A percentile compares a stretch with the other conserved stretches of the same genome.
phyloP scores from a whole-genome alignment of 2,329 filamentous ascomycete genomes.

The Fusarium veterinarium region DNA sequence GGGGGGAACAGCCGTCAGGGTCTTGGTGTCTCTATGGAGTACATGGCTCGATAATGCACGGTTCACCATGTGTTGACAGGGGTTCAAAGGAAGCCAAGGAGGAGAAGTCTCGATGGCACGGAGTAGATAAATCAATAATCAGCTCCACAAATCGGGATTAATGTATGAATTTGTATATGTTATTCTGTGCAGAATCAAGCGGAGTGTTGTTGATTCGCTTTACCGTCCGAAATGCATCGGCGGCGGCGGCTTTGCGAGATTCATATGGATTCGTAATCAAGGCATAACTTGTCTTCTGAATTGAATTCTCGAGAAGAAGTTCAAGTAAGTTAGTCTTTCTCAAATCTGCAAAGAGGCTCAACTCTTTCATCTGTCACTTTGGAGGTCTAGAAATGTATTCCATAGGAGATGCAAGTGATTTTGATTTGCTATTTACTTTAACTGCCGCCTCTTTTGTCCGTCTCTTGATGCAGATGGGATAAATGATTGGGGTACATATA shows the following conservation, averaged over 20 bases:
- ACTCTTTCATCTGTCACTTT: background rate
- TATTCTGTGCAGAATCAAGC: background rate
- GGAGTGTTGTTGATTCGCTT: background rate
- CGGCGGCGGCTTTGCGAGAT: background rate
- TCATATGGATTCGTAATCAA: background rate
- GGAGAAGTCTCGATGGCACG: slow-evolving; percentile 5
- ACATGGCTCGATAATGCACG: slow-evolving; percentile 33
- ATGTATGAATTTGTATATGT: slow-evolving; percentile 7
- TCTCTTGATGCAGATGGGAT: background rate
- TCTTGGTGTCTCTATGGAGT: background rate
- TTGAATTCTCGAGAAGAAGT: background rate
- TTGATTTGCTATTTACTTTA: background rate
- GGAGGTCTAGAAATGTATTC: background rate
- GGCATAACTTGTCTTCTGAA: background rate
- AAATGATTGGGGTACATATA: background rate
- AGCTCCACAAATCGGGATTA: slow-evolving; percentile 19
- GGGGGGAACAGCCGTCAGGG: slow-evolving; percentile 9
- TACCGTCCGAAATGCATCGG: background rate
- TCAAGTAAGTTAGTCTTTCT: background rate
- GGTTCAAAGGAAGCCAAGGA: slow-evolving; percentile 13
- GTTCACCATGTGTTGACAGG: slow-evolving; percentile 13
- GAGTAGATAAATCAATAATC: background rate
- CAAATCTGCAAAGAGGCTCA: background rate
- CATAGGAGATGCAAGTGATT: background rate
- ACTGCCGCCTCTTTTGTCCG: background rate